phyloP scores from a whole-genome alignment of 2,329 filamentous ascomycete species.

The Sclerotinia borealis region DNA sequence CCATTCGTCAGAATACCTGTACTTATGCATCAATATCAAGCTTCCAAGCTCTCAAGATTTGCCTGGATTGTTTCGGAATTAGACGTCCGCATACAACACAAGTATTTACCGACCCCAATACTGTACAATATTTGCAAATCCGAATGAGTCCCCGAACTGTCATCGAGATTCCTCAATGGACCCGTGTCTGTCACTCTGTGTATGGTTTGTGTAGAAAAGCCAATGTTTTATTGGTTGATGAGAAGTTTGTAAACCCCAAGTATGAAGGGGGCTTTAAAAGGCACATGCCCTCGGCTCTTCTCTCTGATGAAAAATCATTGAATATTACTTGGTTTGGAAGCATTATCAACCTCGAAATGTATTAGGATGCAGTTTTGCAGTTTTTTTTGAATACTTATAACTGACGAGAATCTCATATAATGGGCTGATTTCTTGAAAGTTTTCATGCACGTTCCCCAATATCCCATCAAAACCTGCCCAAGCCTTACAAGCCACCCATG shows the following conservation, averaged over 20 bases:
- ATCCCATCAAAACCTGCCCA: neutral
- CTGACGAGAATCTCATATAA: slow-evolving; percentile 6
- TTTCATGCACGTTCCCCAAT: slow-evolving; percentile 5
- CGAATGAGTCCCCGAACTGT: neutral
- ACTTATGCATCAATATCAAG: neutral
- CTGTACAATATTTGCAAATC: neutral
- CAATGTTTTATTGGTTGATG: neutral
- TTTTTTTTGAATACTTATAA: neutral
- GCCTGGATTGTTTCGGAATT: neutral
- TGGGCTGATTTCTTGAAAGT: slow-evolving; percentile 5
- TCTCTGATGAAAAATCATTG: neutral
- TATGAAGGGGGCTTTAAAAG: neutral
- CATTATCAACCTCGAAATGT: neutral
- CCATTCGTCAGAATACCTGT: neutral
- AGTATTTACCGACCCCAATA: neutral
- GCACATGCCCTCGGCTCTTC: neutral
- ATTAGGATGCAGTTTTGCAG: neutral
- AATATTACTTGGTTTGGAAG: neutral
- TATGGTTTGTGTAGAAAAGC: neutral
- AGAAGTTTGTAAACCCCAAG: neutral
- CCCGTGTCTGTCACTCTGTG: neutral
- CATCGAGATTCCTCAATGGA: slow-evolving; percentile 4
- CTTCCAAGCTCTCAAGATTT: neutral
- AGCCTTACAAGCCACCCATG: neutral
- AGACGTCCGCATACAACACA: neutral